A percentile compares a stretch with the other conserved stretches of the same genome.
Evolutionary conservation across 2,329 filamentous ascomycete genomes (phyloP).

Genomic region (Cladophialophora psammophila): DNA sequence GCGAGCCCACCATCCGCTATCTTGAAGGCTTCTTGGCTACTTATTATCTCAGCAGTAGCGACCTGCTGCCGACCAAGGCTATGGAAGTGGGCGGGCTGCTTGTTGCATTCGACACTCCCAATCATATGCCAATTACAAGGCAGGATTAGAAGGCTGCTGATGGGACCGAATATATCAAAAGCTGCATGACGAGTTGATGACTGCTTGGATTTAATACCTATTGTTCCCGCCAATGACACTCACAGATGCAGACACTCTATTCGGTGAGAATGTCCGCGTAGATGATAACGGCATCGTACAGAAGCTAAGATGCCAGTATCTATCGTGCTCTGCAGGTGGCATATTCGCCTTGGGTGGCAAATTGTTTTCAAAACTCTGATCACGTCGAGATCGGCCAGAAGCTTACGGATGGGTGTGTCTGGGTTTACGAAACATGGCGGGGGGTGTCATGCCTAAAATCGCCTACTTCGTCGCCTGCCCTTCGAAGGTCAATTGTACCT

Average conservation of each 20-base stretch:
- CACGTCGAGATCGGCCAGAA: constrained; percentile 59
- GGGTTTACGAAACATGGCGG: constrained; percentile 60
- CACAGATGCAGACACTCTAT: constrained; percentile 49
- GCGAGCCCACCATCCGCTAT: constrained; percentile 58
- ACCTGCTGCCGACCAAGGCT: constrained; percentile 59
- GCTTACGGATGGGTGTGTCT: constrained; percentile 64
- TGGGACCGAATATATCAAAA: constrained; percentile 61
- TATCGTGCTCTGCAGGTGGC: constrained; percentile 64
- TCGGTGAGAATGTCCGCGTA: constrained; percentile 40
- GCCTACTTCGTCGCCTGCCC: constrained; percentile 51
- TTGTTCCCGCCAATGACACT: constrained; percentile 77
- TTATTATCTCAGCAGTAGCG: constrained; percentile 60
- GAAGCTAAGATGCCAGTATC: constrained; percentile 57
- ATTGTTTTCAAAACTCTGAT: constrained; percentile 56
- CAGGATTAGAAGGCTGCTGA: constrained; percentile 17
- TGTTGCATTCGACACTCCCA: constrained; percentile 48
- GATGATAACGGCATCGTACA: constrained; percentile 39
- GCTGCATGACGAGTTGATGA: constrained; percentile 68
- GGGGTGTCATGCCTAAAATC: constrained; percentile 66
- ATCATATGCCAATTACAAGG: constrained; percentile 39
- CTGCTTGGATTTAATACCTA: constrained; percentile 73
- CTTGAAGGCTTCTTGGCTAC: constrained; percentile 62
- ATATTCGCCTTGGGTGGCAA: constrained; percentile 63
- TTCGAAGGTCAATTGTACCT: constrained; percentile 47
- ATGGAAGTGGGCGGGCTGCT: constrained; percentile 63